phyloP scores from a whole-genome alignment of 768 basidiomycete genomes.

The Mycena sanguinolenta region DNA sequence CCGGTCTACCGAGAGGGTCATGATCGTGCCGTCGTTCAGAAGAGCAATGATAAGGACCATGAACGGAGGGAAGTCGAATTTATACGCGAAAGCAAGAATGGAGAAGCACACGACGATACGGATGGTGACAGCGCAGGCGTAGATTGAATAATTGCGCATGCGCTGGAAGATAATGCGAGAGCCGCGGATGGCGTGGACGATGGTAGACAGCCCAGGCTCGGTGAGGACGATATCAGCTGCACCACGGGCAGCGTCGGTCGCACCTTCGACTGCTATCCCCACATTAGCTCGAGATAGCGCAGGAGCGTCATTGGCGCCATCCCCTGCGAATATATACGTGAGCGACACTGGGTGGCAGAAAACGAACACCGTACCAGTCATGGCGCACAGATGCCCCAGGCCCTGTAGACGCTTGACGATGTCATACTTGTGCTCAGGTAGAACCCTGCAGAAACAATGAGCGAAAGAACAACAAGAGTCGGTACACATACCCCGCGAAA shows the following conservation, averaged over 20 bases:
- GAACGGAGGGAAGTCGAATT: constrained; percentile 99
- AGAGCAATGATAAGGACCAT: constrained; percentile 99
- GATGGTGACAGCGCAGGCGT: constrained; percentile 94
- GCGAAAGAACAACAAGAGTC: constrained; percentile 42
- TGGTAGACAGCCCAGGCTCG: constrained; percentile 98
- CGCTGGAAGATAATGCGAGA: constrained; percentile 99
- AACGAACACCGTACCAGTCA: constrained; percentile 75
- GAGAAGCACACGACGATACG: constrained; percentile 99
- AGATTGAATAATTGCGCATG: constrained; percentile 99
- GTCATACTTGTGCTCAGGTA: constrained; percentile 89
- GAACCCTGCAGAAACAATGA: background rate
- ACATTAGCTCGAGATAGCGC: constrained; percentile 98
- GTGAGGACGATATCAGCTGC: constrained; percentile 98
- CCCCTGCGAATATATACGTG: constrained; percentile 47
- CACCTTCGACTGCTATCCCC: constrained; percentile 99
- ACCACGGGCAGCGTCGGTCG: constrained; percentile 97
- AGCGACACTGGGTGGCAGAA: background rate
- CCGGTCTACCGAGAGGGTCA: constrained; percentile 97
- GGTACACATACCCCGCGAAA: constrained; percentile 95
- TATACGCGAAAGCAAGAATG: constrained; percentile 94
- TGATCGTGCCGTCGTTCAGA: constrained; percentile 98
- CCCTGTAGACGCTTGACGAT: constrained; percentile 98
- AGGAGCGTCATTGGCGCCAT: constrained; percentile 98
- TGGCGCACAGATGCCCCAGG: constrained; percentile 95
- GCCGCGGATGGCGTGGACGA: constrained; percentile 97